Conservation (phyloP, 345 rosid species). For the Erodium maritimum region DNA sequence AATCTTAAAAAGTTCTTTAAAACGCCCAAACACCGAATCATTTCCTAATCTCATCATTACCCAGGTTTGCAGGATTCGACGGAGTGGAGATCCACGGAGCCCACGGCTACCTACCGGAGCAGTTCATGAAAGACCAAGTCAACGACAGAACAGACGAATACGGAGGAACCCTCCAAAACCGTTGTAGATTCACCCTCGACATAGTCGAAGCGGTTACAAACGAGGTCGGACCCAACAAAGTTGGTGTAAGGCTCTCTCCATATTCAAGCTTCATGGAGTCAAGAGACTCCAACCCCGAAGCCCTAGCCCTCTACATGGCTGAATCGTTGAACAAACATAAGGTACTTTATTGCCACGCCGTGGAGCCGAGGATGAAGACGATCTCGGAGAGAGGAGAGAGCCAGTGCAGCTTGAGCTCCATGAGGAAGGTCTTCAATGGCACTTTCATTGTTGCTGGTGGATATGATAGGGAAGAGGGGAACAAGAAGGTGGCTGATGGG, state of each 20-base stretch:
- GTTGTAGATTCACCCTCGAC: conserved; percentile 53
- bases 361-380: conserved; percentile 49
- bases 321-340: conserved; percentile 43
- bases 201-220: conserved; percentile 47
- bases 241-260: conserved; percentile 63
- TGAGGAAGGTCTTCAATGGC: conserved; percentile 60
- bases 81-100: conserved; percentile 84
- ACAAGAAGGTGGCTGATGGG: conserved; percentile 30
- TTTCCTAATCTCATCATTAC: not conserved
- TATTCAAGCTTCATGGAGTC: conserved; percentile 37
- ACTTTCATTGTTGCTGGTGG: conserved; percentile 59
- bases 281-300: conserved; percentile 55
- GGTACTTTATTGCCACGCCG: conserved; percentile 56
- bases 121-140: conserved; percentile 58
- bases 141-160: conserved; percentile 64
- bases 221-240: conserved; percentile 65
- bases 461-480: conserved; percentile 38
- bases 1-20: too few species aligned
- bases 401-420: conserved; percentile 30
- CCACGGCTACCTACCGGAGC: conserved; percentile 54
- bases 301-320: conserved; percentile 49
- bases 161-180: conserved; percentile 59
- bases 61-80: conserved; percentile 35
- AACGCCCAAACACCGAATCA: not conserved
- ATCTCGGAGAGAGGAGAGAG: conserved; percentile 14